phyloP scores from a whole-genome alignment of 2,329 filamentous ascomycete species.

The Colletotrichum plurivorum region DNA sequence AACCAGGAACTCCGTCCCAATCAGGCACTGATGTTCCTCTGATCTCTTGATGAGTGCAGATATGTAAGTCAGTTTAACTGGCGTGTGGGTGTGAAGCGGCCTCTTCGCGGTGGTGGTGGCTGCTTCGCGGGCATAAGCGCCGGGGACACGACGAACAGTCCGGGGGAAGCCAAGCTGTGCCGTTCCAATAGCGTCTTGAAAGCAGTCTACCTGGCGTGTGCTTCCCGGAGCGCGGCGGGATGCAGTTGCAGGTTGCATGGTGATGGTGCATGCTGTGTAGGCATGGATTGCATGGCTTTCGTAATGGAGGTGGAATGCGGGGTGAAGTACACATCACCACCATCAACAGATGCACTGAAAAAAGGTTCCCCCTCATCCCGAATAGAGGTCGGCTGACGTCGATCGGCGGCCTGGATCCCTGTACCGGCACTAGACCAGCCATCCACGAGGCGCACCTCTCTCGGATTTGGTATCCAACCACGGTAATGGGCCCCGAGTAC shows the following conservation, averaged over 20 bases:
- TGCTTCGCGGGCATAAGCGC: constrained; percentile 24
- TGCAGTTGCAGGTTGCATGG: no score
- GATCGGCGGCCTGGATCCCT: constrained; percentile 33
- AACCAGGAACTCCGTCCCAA: constrained; percentile 38
- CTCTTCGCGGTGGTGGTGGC: constrained; percentile 1
- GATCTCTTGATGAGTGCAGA: constrained; percentile 1
- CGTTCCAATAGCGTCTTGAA: constrained; percentile 14
- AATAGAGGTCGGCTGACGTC: constrained; percentile 35
- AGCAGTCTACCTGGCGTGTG: no score
- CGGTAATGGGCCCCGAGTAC: constrained; percentile 27
- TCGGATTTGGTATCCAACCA: constrained; percentile 36
- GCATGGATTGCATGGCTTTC: neutral
- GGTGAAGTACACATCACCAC: constrained; percentile 10
- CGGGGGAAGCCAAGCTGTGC: constrained; percentile 17
- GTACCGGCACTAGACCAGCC: constrained; percentile 28
- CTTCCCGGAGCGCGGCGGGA: neutral
- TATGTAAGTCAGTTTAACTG: neutral
- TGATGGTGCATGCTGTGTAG: neutral
- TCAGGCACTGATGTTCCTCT: constrained; percentile 27
- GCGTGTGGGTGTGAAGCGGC: constrained; percentile 12
- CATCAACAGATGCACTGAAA: neutral
- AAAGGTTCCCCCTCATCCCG: constrained; percentile 8
- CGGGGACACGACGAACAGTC: constrained; percentile 6
- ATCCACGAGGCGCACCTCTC: constrained; percentile 20
- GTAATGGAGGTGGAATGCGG: constrained; percentile 20